A percentile compares a stretch with the other conserved stretches of the same genome.
These are phyloP conservation scores for Fusarium sp. DNA, from an alignment of 2,329 filamentous ascomycete genomes.

Conservation along the genomic window DNA sequence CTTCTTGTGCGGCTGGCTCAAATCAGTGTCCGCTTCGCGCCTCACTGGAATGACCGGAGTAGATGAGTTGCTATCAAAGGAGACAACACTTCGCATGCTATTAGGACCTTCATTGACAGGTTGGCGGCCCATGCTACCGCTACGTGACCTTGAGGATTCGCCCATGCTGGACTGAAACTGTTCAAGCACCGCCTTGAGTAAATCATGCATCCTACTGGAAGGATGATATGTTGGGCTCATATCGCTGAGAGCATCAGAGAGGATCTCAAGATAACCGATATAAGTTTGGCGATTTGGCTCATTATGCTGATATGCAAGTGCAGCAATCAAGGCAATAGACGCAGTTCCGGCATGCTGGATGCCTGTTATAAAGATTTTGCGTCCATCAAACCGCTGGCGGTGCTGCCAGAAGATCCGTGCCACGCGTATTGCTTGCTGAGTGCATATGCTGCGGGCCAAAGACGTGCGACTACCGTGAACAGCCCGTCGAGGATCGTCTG, in stretches of 20 bases:
- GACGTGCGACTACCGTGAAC: conserved; percentile 55
- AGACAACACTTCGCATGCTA: conserved; percentile 18
- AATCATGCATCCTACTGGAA: conserved; percentile 61
- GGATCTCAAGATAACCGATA: conserved; percentile 60
- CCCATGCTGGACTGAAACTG: conserved; percentile 53
- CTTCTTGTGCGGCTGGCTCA: conserved; percentile 45
- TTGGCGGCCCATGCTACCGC: conserved; percentile 29
- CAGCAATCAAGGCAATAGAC: conserved; percentile 62
- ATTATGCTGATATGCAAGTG: conserved; percentile 51
- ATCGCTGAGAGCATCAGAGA: conserved; percentile 60
- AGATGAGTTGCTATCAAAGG: conserved; percentile 30
- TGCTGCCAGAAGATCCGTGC: conserved; percentile 65
- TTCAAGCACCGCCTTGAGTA: conserved; percentile 61
- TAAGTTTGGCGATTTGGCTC: conserved; percentile 52
- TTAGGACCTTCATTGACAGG: not conserved
- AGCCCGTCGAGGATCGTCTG: conserved; percentile 48
- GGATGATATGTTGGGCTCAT: conserved; percentile 64
- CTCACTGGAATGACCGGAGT: conserved; percentile 44
- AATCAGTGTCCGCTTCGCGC: conserved; percentile 45
- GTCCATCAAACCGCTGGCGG: conserved; percentile 60
- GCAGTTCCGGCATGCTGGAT: conserved; percentile 65
- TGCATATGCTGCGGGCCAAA: conserved; percentile 62
- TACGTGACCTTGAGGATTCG: conserved; percentile 33
- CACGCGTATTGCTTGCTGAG: conserved; percentile 62
- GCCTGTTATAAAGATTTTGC: conserved; percentile 59